Base-by-base conservation (phyloP, 257 asterid species). In the Lantana camara region DNA sequence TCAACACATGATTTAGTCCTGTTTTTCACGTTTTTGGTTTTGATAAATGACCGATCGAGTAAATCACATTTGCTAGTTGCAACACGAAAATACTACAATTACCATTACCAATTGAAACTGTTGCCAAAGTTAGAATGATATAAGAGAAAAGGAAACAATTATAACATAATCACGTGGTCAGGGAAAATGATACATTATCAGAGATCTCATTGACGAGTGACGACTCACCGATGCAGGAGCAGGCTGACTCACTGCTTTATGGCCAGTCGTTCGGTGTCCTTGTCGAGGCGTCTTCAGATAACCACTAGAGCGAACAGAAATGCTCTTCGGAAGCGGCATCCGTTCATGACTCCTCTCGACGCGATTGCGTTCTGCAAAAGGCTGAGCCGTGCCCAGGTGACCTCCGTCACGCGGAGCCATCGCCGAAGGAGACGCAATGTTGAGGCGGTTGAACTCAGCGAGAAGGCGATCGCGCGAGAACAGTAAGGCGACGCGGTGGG, bases 301-400 rank as follows among this genome's bases (percentile, higher is more conserved):
- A 66, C 87, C 95, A 38, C 79, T 77, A 4, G 96, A 79, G 10
- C 96, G 82, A 48, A 84, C 95, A 16, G 96, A 82, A 69, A 86
- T 84, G 78, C 96, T 89, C 79, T 86, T 86, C 9, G 96, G 96
- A 35, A 86, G 73, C 51, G 85, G 24, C 45, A 79, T 79, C 66
- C 86, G 57, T 32, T 86, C 90, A 0, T 63, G 27, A 12, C 46
- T 54, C 64, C 75, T 76, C 45, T 77, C 84, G 9, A 67, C 70
- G 7, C 81, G 76, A 67, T 74, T 80, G 46, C 46, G 70, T 19
- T 80, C 93, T 6, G 65, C 16, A 13, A 61, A 73, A 38, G 80
- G 70, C 37, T 75, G 77, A 42, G 67, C 9, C 14, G 69, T 14
- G 2, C 51, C 29, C 32, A 35, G 29, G 24, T 58, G 82, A 75